Conservation (phyloP, 73 alveolate species). For the Symbiodinium pilosum region DNA sequence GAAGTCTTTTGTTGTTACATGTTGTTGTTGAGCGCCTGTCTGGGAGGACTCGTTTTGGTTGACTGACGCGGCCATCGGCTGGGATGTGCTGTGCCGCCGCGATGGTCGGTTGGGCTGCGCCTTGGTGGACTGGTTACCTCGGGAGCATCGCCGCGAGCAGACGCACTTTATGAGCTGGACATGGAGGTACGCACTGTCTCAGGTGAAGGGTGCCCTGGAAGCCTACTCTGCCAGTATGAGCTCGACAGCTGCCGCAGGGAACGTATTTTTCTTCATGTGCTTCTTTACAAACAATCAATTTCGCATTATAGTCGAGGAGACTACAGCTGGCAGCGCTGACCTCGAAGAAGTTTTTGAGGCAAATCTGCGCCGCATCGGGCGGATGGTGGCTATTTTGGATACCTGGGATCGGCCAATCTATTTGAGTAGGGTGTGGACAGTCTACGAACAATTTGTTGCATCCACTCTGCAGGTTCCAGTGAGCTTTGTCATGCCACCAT, state of each 20-base stretch:
- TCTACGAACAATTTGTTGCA: constrained; percentile 6
- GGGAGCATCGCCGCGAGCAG: neutral
- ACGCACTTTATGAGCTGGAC: neutral
- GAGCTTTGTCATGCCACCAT: neutral
- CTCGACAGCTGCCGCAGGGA: neutral
- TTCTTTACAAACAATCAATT: neutral
- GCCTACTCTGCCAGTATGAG: neutral
- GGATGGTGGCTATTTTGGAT: neutral
- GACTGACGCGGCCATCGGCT: too few relatives aligned
- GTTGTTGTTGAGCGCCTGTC: too few relatives aligned
- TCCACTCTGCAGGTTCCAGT: neutral
- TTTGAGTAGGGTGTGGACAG: neutral
- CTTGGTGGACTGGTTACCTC: neutral
- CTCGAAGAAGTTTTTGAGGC: neutral
- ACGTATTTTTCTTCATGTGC: neutral
- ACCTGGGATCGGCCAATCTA: neutral
- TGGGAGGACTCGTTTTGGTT: too few relatives aligned
- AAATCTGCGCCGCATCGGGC: neutral
- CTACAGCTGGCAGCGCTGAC: neutral
- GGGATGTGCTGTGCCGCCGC: too few relatives aligned
- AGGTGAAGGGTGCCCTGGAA: neutral
- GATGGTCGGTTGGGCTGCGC: too few relatives aligned
- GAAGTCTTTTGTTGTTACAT: too few relatives aligned
- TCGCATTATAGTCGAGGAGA: neutral
- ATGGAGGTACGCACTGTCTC: neutral